phyloP scores from a whole-genome alignment of 2,329 filamentous ascomycete species.

The Colletotrichum gloeosporioides region DNA sequence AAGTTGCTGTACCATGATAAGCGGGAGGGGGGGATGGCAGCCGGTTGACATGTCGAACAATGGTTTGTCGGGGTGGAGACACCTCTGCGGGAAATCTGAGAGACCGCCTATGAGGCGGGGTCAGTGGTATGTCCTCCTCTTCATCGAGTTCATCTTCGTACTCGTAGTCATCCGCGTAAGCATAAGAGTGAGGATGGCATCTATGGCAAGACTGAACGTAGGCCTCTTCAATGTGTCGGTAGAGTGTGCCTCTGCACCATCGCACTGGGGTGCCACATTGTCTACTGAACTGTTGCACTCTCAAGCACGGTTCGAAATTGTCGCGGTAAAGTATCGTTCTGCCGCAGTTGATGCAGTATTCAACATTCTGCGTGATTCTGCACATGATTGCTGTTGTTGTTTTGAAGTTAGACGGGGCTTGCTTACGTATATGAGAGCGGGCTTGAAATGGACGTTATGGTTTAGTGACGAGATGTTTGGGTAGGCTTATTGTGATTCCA shows the following conservation, averaged over 20 bases:
- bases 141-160: not conserved
- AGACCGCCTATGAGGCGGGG: not conserved
- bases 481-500: not conserved
- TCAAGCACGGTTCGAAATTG: not conserved
- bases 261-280: not conserved
- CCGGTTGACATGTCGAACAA: not conserved
- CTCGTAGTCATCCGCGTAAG: not conserved
- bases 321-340: not conserved
- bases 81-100: not conserved
- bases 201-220: not conserved
- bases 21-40: not conserved
- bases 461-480: not conserved
- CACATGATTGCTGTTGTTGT: not conserved
- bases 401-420: not conserved
- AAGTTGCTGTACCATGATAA: not conserved
- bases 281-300: not conserved
- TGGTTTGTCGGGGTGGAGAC: not conserved
- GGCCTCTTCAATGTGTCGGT: not conserved
- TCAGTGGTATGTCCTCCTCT: not conserved
- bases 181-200: not conserved
- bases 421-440: not conserved
- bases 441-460: not conserved
- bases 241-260: not conserved
- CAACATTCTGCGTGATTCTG: not conserved
- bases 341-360: not conserved